These are phyloP conservation scores for Heterococcus sp. DNA, from an alignment of 108 stramenopile genomes.

Conservation along the genomic window DNA sequence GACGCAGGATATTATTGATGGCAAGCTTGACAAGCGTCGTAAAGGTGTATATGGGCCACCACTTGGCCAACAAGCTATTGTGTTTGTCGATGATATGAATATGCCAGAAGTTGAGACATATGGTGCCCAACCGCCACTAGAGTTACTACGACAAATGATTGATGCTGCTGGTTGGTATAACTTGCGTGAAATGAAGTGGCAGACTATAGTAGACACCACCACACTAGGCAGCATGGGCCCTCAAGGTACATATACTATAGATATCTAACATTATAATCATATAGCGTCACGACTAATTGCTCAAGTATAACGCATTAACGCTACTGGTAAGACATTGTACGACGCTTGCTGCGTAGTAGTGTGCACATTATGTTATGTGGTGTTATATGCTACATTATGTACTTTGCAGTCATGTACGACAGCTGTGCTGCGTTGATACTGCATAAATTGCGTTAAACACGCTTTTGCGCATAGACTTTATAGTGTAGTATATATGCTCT, in stretches of 20 bases:
- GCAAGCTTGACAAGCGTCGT: slow-evolving; percentile 62
- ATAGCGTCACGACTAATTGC: too few species aligned
- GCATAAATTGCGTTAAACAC: too few species aligned
- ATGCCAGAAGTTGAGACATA: slow-evolving; percentile 60
- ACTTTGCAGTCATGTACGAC: background rate
- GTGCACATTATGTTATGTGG: too few species aligned
- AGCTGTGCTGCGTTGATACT: too few species aligned
- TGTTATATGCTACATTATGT: too few species aligned
- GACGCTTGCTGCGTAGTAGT: too few species aligned
- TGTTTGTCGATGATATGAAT: slow-evolving; percentile 69
- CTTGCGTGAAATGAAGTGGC: slow-evolving; percentile 62
- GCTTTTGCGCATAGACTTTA: too few species aligned
- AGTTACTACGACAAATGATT: slow-evolving; percentile 65
- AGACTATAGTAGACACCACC: slow-evolving; percentile 54
- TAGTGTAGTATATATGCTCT: too few species aligned
- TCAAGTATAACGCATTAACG: too few species aligned
- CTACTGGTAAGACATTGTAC: too few species aligned
- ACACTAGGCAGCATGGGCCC: slow-evolving; percentile 67
- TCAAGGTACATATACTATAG: too few species aligned
- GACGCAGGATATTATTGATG: slow-evolving; percentile 70
- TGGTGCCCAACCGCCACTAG: slow-evolving; percentile 68
- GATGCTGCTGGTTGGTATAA: slow-evolving; percentile 68
- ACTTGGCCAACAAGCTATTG: slow-evolving; percentile 49
- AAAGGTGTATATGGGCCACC: slow-evolving; percentile 60
- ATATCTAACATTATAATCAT: too few species aligned